phyloP scores from a whole-genome alignment of 176 grass and related monocot genomes.

The Zea mays region Zm-B73-REFERENCE-NAM-5.0 NC_050099.1:13166001-13166500 shows the following conservation, averaged over 20 bases:
- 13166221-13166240: conserved; percentile 91
- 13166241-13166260: conserved; percentile 82
- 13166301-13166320: conserved; percentile 61
- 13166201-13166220: conserved; percentile 66
- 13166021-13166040: conserved; percentile 72
- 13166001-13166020: conserved; percentile 72
- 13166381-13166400: conserved; percentile 62
- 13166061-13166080: conserved; percentile 75
- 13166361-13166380: conserved; percentile 71
- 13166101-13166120: conserved; percentile 63
- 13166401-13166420: conserved; percentile 66
- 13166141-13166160: conserved; percentile 60
- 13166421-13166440: conserved; percentile 53
- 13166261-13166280: conserved; percentile 69
- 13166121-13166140: conserved; percentile 73
- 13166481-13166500: conserved; percentile 25
- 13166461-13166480: conserved; percentile 45
- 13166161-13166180: conserved; percentile 64
- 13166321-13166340: conserved; percentile 83
- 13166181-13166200: conserved; percentile 61
- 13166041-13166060: conserved; percentile 77
- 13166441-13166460: conserved; percentile 38
- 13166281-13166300: conserved; percentile 84
- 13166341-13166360: conserved; percentile 90
- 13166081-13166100: conserved; percentile 70